A percentile compares a stretch with the other conserved stretches of the same genome.
Conservation (phyloP, 352 stramenopile genomes). For the Saprolegnia diclina region DNA sequence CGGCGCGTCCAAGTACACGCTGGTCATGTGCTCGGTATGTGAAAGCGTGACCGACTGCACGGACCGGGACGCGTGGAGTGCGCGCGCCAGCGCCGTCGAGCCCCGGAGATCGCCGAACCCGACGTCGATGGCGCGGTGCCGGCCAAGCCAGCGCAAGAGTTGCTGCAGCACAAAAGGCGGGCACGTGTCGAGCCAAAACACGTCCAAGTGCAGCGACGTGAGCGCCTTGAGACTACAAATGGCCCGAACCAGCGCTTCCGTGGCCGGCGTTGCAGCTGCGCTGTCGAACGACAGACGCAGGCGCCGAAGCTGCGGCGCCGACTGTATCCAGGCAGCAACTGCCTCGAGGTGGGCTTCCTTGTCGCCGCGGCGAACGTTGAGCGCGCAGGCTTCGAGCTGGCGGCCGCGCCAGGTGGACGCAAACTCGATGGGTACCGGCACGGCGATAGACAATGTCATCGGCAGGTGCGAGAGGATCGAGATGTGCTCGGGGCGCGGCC, state of each 20-base stretch:
- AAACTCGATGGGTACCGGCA: background rate
- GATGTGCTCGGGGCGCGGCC: background rate
- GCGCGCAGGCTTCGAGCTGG: background rate
- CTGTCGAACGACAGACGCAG: background rate
- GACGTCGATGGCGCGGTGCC: background rate
- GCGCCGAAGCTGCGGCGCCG: background rate
- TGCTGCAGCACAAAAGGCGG: background rate
- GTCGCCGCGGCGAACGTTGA: background rate
- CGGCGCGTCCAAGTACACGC: background rate
- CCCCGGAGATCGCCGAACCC: background rate
- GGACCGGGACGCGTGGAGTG: background rate
- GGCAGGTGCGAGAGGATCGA: background rate
- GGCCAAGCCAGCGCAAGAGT: background rate
- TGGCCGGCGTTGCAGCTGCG: background rate
- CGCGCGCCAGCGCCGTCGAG: background rate
- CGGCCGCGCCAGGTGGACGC: background rate
- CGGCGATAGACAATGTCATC: background rate
- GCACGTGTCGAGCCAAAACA: background rate
- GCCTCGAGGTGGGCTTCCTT: background rate
- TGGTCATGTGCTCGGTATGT: background rate
- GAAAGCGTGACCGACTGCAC: background rate
- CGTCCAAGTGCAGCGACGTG: background rate
- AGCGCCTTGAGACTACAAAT: background rate
- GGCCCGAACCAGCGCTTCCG: background rate
- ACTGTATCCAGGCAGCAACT: background rate